Evolutionary conservation across 2,329 filamentous ascomycete genomes (phyloP), one percentile per base, ranked within the genome.

Genomic region (Cyphellophora attinorum): DNA sequence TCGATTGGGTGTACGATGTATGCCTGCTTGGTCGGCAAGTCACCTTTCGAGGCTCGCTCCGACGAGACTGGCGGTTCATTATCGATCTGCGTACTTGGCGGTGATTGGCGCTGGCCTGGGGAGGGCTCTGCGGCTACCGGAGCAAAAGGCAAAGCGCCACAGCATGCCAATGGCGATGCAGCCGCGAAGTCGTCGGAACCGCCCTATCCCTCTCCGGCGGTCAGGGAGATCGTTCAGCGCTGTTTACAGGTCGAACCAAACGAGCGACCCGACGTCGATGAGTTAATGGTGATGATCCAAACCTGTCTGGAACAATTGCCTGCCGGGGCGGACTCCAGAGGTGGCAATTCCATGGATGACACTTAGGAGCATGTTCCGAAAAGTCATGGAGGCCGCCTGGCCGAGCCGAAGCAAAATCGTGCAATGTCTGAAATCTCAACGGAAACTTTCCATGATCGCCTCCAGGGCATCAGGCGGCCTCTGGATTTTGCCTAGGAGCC

Each of bases 1-100:
- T 93, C 85, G 11, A 65, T 98, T 14, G 91, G 91, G 33, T 96
- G 91, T 67, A 96, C 91, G n/a, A 69, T 98, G 29, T 98, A 93
- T 61, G 91, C 91, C 23, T 96, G 91, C 53, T 72, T 98, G 6
- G 85, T 96, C 17, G 91, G 91, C 46, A 96, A 98, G 61, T 93
- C 84, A 11, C 91, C 91, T 2, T 98, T 98, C 51, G 91, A 98
- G 66, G 84, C 88, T 56, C 80, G 91, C 41, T 89, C 81, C 46
- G 91, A 98, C 58, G 89, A 98, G 65, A 96, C 91, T 0, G 91
- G 91, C 45, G 91, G 91, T 29, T 91, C 82, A 46, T 65, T 98
- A 45, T 93, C 83, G 48, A 82, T 96, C 48, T 96, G 89, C 56
- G 84, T 96, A 12, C 65, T 94, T 11, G 84, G 86, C 40, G 91